Base-by-base conservation (phyloP, 257 asterid genomes). In the Ilex asprella region DNA sequence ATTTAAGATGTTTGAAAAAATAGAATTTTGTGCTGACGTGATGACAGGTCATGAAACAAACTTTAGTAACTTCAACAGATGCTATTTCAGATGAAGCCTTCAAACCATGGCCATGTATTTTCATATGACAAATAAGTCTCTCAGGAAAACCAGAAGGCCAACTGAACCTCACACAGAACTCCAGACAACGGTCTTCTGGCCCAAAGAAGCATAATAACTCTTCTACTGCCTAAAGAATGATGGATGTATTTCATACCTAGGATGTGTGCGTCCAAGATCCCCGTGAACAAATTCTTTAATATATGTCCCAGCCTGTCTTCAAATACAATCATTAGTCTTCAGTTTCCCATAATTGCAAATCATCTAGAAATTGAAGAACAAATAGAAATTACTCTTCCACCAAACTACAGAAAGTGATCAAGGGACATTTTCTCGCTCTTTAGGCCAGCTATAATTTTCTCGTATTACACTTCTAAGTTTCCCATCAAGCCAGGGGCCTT, bases 251-350 rank as follows among this genome's bases (percentile, higher is more conserved):
- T 29, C 69, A 53, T 84, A 92, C 99, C 91, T 92, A 63, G 99
- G 99, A 66, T 82, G 75, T 10, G 97, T 89, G 66, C 97, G 91
- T 60, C 99, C 97, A 53, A 92, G 94, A 75, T 92, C 99, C 30
- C 97, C 97, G 58, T 92, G 99, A 62, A 92, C 96, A 76, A 92
- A 92, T 75, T 92, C 99, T 74, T 92, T 89, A 70, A 92, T 92
- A 69, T 92, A 92, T 30, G 99, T 92, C 70, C 99, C 99, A 62
- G 97, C 99, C 98, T 92, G 94, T 63, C 39, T 31, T 66, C 70
- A 63, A 65, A 54, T 46, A 68, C 31, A 31, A 39, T 49, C 7
- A 31, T 58, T 64, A 58, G 44, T 56, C 55, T 61, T 62, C 63
- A 59, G 4, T 32, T 44, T 65, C 30, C 60, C 14, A 11, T 8